Evolutionary conservation across 371 early-diverging fungal genomes (phyloP).

Genomic region (Catenaria anguillulae): DNA sequence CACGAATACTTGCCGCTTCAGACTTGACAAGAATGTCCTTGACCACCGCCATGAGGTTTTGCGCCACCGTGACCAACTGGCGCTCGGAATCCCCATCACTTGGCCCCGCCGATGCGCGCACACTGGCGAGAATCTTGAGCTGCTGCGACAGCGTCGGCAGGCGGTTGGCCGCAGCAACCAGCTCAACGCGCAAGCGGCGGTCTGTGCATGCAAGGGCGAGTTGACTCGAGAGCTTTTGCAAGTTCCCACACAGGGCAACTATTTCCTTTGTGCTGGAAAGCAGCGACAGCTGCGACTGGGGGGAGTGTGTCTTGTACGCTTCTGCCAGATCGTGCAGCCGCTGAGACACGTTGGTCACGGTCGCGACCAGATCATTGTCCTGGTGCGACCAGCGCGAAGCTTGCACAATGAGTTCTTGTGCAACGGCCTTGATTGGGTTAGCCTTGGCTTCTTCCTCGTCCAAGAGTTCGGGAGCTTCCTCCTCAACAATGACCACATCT

Average conservation of each 20-base stretch:
- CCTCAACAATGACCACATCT: constrained; percentile 19
- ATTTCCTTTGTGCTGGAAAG: constrained; percentile 24
- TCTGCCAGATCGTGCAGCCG: constrained; percentile 18
- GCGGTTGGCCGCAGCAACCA: constrained; percentile 16
- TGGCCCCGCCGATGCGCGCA: constrained; percentile 19
- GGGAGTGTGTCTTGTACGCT: constrained; percentile 11
- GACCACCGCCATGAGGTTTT: constrained; percentile 25
- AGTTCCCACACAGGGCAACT: constrained; percentile 10
- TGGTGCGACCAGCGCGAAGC: constrained; percentile 24
- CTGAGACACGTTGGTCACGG: constrained; percentile 17
- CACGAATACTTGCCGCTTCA: constrained; percentile 17
- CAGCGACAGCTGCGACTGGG: constrained; percentile 22
- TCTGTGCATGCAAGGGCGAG: constrained; percentile 25
- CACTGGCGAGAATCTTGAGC: constrained; percentile 33
- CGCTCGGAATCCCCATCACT: constrained; percentile 22
- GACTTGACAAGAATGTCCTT: constrained; percentile 19
- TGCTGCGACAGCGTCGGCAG: constrained; percentile 26
- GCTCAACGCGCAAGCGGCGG: constrained; percentile 15
- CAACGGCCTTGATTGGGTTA: constrained; percentile 35
- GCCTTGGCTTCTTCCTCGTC: constrained; percentile 23
- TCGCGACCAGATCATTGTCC: constrained; percentile 24
- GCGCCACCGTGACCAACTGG: constrained; percentile 23
- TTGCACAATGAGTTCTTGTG: constrained; percentile 30
- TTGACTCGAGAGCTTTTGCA: constrained; percentile 12
- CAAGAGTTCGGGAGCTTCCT: constrained; percentile 24